Evolutionary conservation across 495 filamentous ascomycete genomes (phyloP).

Genomic region (Rostrohypoxylon terebratum): DNA sequence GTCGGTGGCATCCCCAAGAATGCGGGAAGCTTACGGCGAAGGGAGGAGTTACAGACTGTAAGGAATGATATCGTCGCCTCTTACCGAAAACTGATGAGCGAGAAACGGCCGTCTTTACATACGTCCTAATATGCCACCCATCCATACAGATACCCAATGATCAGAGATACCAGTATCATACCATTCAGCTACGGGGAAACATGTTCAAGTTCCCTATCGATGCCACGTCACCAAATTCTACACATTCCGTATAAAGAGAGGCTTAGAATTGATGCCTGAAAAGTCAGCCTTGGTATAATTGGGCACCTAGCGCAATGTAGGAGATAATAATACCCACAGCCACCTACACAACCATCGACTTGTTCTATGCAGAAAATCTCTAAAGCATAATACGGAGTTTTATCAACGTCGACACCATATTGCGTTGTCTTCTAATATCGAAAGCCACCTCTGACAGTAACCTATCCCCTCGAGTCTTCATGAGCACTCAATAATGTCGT

Average conservation of each 20-base stretch:
- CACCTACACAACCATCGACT: too few relatives aligned
- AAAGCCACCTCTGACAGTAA: not conserved
- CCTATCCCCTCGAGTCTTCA: not conserved
- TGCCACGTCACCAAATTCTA: not conserved
- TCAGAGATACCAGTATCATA: not conserved
- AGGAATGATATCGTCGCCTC: constrained; percentile 81
- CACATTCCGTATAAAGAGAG: not conserved
- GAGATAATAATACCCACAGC: too few relatives aligned
- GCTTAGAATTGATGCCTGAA: not conserved
- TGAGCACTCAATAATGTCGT: not conserved
- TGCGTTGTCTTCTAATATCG: not conserved
- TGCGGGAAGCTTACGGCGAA: constrained; percentile 80
- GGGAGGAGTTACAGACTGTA: constrained; percentile 83
- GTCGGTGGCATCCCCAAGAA: constrained; percentile 79
- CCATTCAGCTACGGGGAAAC: not conserved
- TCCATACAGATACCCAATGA: not conserved
- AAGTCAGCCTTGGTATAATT: too few relatives aligned
- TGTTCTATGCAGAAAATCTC: not conserved
- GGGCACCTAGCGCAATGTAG: too few relatives aligned
- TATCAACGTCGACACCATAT: not conserved
- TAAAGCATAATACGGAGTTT: not conserved
- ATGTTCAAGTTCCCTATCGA: not conserved
- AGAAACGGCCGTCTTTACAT: constrained; percentile 60
- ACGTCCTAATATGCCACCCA: constrained; percentile 20
- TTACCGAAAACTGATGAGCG: constrained; percentile 83